Base-by-base conservation (phyloP, 345 rosid species). In the Acer campestre region DNA sequence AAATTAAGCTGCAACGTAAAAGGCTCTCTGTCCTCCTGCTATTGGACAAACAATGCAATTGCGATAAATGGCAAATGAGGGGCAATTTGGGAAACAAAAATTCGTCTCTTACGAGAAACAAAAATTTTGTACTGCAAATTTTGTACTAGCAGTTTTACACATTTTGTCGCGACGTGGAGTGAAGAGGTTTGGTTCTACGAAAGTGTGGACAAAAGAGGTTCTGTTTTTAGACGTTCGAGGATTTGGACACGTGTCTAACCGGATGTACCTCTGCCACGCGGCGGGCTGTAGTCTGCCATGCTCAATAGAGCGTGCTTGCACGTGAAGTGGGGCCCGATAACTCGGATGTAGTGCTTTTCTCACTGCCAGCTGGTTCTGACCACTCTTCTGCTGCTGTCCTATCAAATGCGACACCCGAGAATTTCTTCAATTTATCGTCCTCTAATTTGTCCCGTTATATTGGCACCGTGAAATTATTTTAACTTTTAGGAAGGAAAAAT, bases 261-360 rank as follows among this genome's bases (percentile, higher is more conserved):
- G 0, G 0, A 42, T 6, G 44, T 20, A 8, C 12, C 8, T 0
- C 0, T 3, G 6, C 61, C 82, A 85, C 86, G 83, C 82, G 88
- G 80, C 85, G 0, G 44, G 4, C 4, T 10, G 16, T 16, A 10
- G 14, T 78, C 10, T 2, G 0, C 63, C 27, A 9, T 7, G 27
- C 23, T 46, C 48, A 13, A 13, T 49, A 2, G 10, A 68, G 77
- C 75, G 76, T 72, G 88, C 71, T 70, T 55, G 80, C 93, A 88
- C 90, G 89, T 88, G 90, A 86, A 75, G 77, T 74, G 67, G 83
- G 87, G 48, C 80, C 86, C 85, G 0, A 0, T 3, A 3, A 4
- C 80, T 80, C 22, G 49, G 73, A 69, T 75, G 78, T 66, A 65
- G 65, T 71, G 77, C 82, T 44, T 53, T 44, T 44, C 66, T 44